Conservation (phyloP, 768 basidiomycete species). For the Rhodotorula sphaerocarpa region DNA sequence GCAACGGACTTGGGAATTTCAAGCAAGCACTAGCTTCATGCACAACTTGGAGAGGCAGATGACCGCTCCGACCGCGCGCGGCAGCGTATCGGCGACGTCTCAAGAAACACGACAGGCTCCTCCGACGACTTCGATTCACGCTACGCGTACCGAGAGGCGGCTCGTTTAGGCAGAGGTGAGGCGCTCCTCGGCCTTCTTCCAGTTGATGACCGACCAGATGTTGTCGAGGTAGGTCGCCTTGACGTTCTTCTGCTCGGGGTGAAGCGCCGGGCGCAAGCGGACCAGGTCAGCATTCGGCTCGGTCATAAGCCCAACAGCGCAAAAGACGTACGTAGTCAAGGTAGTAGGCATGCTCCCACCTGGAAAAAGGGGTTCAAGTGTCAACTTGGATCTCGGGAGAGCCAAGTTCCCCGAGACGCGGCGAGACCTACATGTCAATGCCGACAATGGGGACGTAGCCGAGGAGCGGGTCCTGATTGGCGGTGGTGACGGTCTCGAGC, state of each 20-base stretch:
- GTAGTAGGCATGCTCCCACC: constrained; percentile 88
- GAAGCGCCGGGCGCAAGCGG: constrained; percentile 36
- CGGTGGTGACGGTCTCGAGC: constrained; percentile 83
- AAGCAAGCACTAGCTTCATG: too few relatives aligned
- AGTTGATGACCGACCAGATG: constrained; percentile 92
- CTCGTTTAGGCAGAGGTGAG: constrained; percentile 23
- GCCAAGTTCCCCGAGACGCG: neutral
- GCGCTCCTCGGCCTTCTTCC: constrained; percentile 70
- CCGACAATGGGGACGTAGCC: constrained; percentile 86
- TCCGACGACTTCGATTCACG: too few relatives aligned
- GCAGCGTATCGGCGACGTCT: too few relatives aligned
- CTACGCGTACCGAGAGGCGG: too few relatives aligned
- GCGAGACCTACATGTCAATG: constrained; percentile 60
- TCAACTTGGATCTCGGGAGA: neutral
- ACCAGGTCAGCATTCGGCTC: constrained; percentile 38
- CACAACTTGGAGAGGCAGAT: too few relatives aligned
- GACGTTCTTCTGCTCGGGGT: constrained; percentile 55
- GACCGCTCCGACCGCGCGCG: too few relatives aligned
- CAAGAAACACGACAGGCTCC: too few relatives aligned
- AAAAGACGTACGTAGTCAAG: constrained; percentile 52
- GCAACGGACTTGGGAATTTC: too few relatives aligned
- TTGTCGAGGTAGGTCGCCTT: constrained; percentile 90
- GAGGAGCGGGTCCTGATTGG: constrained; percentile 85
- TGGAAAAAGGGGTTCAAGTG: neutral
- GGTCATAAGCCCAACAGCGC: neutral